Base-by-base conservation (phyloP, 164 flowering plant species). In the Aristolochia californica region DNA sequence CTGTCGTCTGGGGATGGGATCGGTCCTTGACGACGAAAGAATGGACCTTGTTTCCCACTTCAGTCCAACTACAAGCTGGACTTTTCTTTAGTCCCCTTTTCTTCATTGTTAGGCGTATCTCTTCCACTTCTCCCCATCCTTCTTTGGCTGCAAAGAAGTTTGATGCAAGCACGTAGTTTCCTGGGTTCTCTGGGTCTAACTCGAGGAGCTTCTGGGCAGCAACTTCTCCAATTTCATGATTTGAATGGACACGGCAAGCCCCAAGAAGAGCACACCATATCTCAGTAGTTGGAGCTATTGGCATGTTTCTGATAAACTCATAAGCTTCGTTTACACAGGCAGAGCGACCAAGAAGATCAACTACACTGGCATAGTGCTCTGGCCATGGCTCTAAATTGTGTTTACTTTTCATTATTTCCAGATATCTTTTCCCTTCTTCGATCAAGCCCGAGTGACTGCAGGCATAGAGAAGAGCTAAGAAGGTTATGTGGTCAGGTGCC, bases 41-140 rank as follows among this genome's bases (percentile, higher is more conserved):
- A 55, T 91, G 91, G 58, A 85, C 67, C 62, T 67, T 83, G 49
- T 76, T 78, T 24, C 79, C 77, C 20, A 80, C 59, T 70, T 91
- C 96, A 24, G 86, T 81, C 95, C 96, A 88, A 72, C 87, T 88
- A 66, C 91, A 88, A 13, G 85, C 95, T 18, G 98, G 96, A 65
- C 70, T 79, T 62, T 91, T 91, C 78, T 61, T 86, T 67, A 85
- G 53, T 10, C 88, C 87, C 65, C 58, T 75, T 26, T 57, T 73
- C 65, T 72, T 91, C 91, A 86, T 83, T 68, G 58, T 79, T 68
- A 56, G 58, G 55, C 96, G 79, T 54, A 84, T 77, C 40, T 67
- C 68, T 59, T 84, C 83, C 27, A 74, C 90, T 66, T 84, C 88
- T 40, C 76, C 77, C 96, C 96, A 88, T 70, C 75, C 80, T 50